Evolutionary conservation across 2,329 filamentous ascomycete species (phyloP).

Genomic region (Acrocalymma vagum): DNA sequence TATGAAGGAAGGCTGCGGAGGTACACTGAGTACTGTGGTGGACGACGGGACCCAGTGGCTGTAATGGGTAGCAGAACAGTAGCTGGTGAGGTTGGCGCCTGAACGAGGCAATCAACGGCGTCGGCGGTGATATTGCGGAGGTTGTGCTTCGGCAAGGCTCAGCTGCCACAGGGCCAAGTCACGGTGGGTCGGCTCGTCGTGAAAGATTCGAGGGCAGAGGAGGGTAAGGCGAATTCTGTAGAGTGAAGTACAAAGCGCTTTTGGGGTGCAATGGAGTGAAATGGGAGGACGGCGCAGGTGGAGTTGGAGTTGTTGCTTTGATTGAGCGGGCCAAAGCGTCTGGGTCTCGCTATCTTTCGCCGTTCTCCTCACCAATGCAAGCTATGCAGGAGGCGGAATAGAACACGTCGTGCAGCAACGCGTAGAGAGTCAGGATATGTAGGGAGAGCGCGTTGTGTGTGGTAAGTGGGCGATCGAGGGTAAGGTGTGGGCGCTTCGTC

Average conservation of each 20-base stretch:
- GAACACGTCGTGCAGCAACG: conserved; percentile 26
- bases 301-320: conserved; percentile 21
- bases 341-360: conserved; percentile 28
- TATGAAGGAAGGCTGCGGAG: no score
- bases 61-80: conserved; percentile 6
- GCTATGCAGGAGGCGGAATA: conserved; percentile 22
- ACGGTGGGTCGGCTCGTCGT: no score
- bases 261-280: neutral
- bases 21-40: no score
- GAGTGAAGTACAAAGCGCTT: no score
- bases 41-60: no score
- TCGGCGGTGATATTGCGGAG: conserved; percentile 16
- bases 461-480: conserved; percentile 29
- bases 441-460: conserved; percentile 24
- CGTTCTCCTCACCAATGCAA: conserved; percentile 30
- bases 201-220: no score
- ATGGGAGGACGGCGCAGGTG: conserved; percentile 3
- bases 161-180: no score
- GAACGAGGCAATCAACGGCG: conserved; percentile 6
- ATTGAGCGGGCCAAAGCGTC: conserved; percentile 43
- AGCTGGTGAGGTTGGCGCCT: conserved; percentile 3
- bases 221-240: no score
- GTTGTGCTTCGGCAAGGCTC: conserved; percentile 24
- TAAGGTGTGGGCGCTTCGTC: conserved; percentile 34
- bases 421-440: conserved; percentile 17